Evolutionary conservation across 2,329 filamentous ascomycete genomes (phyloP).

Genomic region (Aspergillus bombycis): DNA sequence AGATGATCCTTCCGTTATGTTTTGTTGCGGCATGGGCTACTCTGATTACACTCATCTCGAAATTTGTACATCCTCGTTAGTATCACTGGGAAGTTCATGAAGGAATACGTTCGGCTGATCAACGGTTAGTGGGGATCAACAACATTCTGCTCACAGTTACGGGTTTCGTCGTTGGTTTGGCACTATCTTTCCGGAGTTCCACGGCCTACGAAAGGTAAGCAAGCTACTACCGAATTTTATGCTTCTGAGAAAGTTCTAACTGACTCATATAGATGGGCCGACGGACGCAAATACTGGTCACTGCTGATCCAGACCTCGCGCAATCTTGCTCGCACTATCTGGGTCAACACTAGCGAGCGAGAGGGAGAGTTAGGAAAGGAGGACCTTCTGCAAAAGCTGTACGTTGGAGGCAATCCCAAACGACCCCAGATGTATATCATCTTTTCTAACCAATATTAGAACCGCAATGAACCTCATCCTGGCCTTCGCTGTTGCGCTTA

Average conservation of each 20-base stretch:
- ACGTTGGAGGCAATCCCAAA: conserved; percentile 15
- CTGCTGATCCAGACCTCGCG: conserved; percentile 59
- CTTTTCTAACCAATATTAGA: conserved; percentile 23
- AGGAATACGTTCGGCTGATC: conserved; percentile 11
- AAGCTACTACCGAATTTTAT: no score
- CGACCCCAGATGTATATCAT: background rate
- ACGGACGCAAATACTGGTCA: conserved; percentile 67
- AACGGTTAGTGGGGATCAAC: conserved; percentile 56
- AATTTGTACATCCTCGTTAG: conserved; percentile 47
- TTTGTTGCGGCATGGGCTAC: conserved; percentile 69
- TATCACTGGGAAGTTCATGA: conserved; percentile 3
- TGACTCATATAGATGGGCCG: conserved; percentile 50
- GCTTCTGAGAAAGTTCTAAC: background rate
- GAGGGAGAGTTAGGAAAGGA: conserved; percentile 62
- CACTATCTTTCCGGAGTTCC: conserved; percentile 75
- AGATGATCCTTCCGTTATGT: conserved; percentile 70
- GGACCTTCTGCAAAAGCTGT: conserved; percentile 70
- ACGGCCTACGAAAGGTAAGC: conserved; percentile 72
- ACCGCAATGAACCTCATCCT: conserved; percentile 76
- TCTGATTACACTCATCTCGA: conserved; percentile 61
- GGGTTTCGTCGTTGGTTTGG: conserved; percentile 79
- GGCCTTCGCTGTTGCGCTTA: conserved; percentile 75
- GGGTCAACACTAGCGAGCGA: conserved; percentile 73
- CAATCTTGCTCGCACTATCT: conserved; percentile 71
- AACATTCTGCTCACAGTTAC: conserved; percentile 74